These are phyloP conservation scores for Teunomyces aglyptinius DNA, from an alignment of 805 yeast genomes.

Conservation along the genomic window DNA sequence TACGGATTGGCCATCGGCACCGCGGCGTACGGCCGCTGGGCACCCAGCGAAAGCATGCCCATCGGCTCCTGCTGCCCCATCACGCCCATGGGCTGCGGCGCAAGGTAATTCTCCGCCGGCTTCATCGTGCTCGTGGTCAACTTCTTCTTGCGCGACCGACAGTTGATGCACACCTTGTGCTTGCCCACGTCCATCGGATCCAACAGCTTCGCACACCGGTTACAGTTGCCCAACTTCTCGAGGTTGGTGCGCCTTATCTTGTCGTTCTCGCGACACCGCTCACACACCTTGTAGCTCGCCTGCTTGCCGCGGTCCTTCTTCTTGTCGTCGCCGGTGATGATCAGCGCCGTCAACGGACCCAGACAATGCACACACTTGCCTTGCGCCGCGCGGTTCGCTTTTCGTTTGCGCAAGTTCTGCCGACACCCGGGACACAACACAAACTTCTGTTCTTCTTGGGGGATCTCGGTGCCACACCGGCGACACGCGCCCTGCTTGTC, in stretches of 20 bases:
- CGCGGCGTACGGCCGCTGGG: conserved; percentile 6
- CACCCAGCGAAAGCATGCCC: conserved; percentile 7
- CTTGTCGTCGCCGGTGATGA: conserved; percentile 28
- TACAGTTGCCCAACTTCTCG: conserved; percentile 59
- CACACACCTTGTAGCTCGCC: conserved; percentile 58
- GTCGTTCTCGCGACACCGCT: conserved; percentile 61
- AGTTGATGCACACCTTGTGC: conserved; percentile 54
- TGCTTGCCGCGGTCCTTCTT: conserved; percentile 19
- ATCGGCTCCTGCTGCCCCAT: conserved; percentile 6
- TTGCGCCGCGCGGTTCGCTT: conserved; percentile 56
- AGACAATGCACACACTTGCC: conserved; percentile 71
- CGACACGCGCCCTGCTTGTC: conserved; percentile 62
- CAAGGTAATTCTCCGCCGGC: conserved; percentile 4
- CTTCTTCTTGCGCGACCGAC: conserved; percentile 55
- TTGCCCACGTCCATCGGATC: conserved; percentile 46
- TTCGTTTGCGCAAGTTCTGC: conserved; percentile 50
- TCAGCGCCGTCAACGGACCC: conserved; percentile 49
- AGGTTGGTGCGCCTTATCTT: conserved; percentile 53
- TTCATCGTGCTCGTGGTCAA: conserved; percentile 11
- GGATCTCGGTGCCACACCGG: conserved; percentile 58
- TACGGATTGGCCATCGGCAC: conserved; percentile 7
- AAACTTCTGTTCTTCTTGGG: conserved; percentile 48
- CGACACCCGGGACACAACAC: conserved; percentile 64
- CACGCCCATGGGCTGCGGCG: conserved; percentile 9
- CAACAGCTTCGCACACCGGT: conserved; percentile 56